Evolutionary conservation across 352 stramenopile genomes (phyloP), one percentile per base, ranked within the genome.

Genomic region (Phytophthora quininea): DNA sequence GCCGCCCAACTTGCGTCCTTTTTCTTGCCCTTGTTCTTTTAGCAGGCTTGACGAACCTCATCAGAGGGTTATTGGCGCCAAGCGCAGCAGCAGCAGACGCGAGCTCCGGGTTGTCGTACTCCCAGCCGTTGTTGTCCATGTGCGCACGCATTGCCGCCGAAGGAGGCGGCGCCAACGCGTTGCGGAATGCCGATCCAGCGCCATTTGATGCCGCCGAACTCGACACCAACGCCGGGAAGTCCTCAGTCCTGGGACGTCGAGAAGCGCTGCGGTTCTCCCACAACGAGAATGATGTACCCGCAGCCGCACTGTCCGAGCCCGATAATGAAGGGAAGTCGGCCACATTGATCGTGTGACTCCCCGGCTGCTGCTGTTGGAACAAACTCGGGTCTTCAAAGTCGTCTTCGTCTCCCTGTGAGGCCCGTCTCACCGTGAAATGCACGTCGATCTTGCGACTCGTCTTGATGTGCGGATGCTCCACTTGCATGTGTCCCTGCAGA

Each of bases 371-470:
- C 38, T 67, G 77, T 4, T 76, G 58, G 64, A 89, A 86, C 37
- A 78, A 69, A 10, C 82, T 75, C 27, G 79, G 73, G 40, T 87
- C 74, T 60, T 89, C 69, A 64, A 79, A 89, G 27, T 80, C 73
- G 27, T 86, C 73, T 58, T 74, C 56, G 1, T 74, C 73, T 48
- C 86, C 77, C 11, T 76, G 69, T 2, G 73, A 77, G 3, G 85
- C 86, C 2, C 88, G 77, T 31, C 84, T 80, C 12, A 96, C 73
- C 0, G 80, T 95, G 48, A 96, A 96, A 52, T 95, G 84, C 43
- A 96, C 88, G 65, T 96, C 84, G 50, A 96, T 92, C 74, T 94
- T 93, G 61, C 84, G 82, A 51, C 84, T 93, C 42, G 75, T 90
- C 71, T 91, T 92, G 58, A 96, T 88, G 37, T 95, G 76, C 58